Conservation (phyloP, 2,329 filamentous ascomycete genomes). For the Nemania sp. region DNA sequence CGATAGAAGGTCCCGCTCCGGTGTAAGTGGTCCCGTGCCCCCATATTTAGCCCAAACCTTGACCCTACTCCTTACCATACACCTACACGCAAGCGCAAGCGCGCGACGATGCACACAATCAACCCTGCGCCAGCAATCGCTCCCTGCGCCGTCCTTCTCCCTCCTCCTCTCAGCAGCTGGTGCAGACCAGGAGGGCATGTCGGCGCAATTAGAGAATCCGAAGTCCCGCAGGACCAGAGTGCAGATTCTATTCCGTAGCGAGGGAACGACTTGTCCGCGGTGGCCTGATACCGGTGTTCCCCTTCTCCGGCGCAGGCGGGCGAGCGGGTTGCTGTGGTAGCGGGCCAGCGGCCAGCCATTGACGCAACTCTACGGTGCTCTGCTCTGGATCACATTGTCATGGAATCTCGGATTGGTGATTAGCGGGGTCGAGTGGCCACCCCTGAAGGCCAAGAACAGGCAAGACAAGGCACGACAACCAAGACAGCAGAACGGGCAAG, state of each 20-base stretch:
- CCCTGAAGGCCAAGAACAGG: slow-evolving; percentile 16
- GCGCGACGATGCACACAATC: slow-evolving; percentile 10
- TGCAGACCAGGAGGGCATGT: not conserved
- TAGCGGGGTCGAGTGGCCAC: slow-evolving; percentile 32
- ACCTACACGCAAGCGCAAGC: slow-evolving; percentile 4
- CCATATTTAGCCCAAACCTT: slow-evolving; percentile 3
- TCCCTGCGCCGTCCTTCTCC: not conserved
- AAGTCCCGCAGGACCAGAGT: not conserved
- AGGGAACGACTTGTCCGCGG: not conserved
- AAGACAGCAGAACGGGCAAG: not conserved
- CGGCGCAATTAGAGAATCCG: not conserved
- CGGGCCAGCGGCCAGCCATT: slow-evolving; percentile 17
- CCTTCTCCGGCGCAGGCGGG: not conserved
- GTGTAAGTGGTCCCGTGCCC: slow-evolving; percentile 36
- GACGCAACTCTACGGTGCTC: slow-evolving; percentile 18
- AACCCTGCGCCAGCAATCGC: not conserved
- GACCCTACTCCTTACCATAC: not conserved
- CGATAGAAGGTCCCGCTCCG: slow-evolving; percentile 60
- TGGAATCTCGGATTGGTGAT: slow-evolving; percentile 28
- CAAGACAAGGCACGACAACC: not conserved
- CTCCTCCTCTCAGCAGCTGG: not conserved
- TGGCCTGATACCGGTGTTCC: not conserved
- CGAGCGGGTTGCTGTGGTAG: not conserved
- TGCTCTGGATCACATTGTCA: slow-evolving; percentile 9
- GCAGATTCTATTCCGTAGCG: not conserved